phyloP scores from a whole-genome alignment of 208 protist species.

The Acanthamoeba lenticulata region DNA sequence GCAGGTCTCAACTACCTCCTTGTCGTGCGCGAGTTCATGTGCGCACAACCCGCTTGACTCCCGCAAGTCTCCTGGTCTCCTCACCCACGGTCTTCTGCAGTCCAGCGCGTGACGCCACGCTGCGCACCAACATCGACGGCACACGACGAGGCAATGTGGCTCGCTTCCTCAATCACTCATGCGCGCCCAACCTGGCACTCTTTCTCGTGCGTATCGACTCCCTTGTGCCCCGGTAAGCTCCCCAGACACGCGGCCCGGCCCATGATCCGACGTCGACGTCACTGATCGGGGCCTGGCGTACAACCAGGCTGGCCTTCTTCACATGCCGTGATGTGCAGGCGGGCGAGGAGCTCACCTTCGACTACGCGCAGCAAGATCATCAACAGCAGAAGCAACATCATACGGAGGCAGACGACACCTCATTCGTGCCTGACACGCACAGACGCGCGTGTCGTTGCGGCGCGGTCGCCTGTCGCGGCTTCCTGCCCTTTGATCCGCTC shows the following conservation, averaged over 20 bases:
- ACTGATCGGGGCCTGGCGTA: not conserved
- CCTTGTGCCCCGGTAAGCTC: not conserved
- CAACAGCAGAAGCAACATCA: not conserved
- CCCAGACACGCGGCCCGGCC: not conserved
- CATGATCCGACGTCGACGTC: not conserved
- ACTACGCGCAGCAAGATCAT: slow-evolving; percentile 1
- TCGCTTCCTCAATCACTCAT: slow-evolving; percentile 68
- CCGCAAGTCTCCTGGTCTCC: not conserved
- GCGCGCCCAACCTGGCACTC: slow-evolving; percentile 22
- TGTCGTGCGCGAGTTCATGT: slow-evolving; percentile 43
- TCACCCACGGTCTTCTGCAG: not conserved
- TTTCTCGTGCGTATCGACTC: slow-evolving; percentile 41
- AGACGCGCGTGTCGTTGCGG: not conserved
- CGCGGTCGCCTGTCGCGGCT: not conserved
- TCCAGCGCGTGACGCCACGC: not conserved
- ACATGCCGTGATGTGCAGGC: not conserved
- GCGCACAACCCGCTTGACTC: not conserved
- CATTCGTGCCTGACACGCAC: not conserved
- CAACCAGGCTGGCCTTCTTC: slow-evolving; percentile 48
- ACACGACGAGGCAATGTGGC: slow-evolving; percentile 7
- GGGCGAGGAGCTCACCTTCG: slow-evolving; percentile 61
- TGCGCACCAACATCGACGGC: slow-evolving; percentile 49
- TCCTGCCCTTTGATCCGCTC: not conserved
- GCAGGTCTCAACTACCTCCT: slow-evolving; percentile 58
- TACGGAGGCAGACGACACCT: not conserved